Evolutionary conservation across 495 filamentous ascomycete genomes (phyloP), one percentile per base, ranked within the genome.

Genomic region (Lasiosphaeria ovina): DNA sequence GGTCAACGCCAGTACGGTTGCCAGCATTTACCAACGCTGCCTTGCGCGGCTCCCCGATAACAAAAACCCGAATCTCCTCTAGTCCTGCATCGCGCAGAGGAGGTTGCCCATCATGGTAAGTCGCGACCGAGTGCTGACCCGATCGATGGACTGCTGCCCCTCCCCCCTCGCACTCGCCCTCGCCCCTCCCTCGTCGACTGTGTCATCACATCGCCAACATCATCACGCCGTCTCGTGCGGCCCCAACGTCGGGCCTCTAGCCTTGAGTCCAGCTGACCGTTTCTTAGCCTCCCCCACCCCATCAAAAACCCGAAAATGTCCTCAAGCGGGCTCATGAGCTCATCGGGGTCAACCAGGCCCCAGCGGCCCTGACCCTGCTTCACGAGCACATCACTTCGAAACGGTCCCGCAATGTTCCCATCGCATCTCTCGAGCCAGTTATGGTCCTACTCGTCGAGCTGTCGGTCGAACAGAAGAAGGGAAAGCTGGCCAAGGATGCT

Each of bases 311-410:
- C 70, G 94, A 98, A 84, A 98, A 98, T 88, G 91, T 96, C 72
- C 88, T 97, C 77, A 97, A 96, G 86, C 85, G 94, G 70, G 94
- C 93, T 55, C 91, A 97, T 79, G 94, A 98, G 82, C 91, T 98
- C 74, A 95, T 97, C 79, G 94, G 91, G 67, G 94, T 98, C 69
- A 89, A 89, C 74, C 95, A 98, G 84, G 81, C 89, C 66, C 83
- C 87, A 64, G 93, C 94, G 72, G 95, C 95, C 70, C 81, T 98
- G 65, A 91, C 87, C 66, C 88, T 97, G 64, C 89, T 98, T 53
- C 95, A 98, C 82, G 94, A 98, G 83, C 94, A 98, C 89, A 91
- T 97, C 78, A 95, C 91, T 65, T 96, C 92, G 58, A 98, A 98
- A 81, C 82, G 94, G 62, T 96, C 92, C 59, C 90, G 95, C 71